phyloP scores from a whole-genome alignment of 305 asterid species.

The Fraxinus xanthoxyloides region DNA sequence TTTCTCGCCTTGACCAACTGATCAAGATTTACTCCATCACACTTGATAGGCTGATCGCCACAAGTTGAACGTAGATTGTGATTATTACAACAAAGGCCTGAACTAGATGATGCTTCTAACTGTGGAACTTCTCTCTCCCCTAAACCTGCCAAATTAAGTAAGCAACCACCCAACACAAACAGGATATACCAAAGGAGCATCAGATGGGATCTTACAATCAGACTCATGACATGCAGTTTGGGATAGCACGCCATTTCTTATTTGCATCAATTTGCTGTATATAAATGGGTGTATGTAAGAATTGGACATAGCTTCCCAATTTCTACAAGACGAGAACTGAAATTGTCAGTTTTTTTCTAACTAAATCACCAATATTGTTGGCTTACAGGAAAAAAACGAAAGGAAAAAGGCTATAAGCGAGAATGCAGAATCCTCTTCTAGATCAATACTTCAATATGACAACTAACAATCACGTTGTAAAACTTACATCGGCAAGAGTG shows the following conservation, averaged over 20 bases:
- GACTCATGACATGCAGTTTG: slow-evolving; percentile 33
- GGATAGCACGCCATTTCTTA: slow-evolving; percentile 37
- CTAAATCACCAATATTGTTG: background rate
- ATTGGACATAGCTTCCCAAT: slow-evolving; percentile 38
- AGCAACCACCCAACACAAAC: slow-evolving; percentile 33
- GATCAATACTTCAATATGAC: background rate
- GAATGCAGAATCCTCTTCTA: background rate
- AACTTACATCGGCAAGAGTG: slow-evolving; percentile 53
- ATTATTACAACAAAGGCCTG: slow-evolving; percentile 69
- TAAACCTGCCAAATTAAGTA: slow-evolving; percentile 48
- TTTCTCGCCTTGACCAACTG: slow-evolving; percentile 51
- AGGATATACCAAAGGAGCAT: slow-evolving; percentile 20
- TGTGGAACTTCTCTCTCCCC: slow-evolving; percentile 63
- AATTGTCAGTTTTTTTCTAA: slow-evolving; percentile 16
- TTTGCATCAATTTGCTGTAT: slow-evolving; percentile 50
- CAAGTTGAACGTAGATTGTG: slow-evolving; percentile 38
- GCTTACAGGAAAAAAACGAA: background rate
- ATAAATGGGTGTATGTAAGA: slow-evolving; percentile 64
- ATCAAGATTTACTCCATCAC: slow-evolving; percentile 47
- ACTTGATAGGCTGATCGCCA: slow-evolving; percentile 34
- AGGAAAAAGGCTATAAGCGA: slow-evolving; percentile 5
- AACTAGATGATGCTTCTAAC: slow-evolving; percentile 73
- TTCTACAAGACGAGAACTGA: slow-evolving; percentile 42
- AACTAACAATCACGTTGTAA: slow-evolving; percentile 10
- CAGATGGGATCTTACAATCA: slow-evolving; percentile 49